Percentiles rank a stretch among this genome's conserved stretches.
Conservation (phyloP, 2,329 filamentous ascomycete species). For the Xylariales sp. region DNA sequence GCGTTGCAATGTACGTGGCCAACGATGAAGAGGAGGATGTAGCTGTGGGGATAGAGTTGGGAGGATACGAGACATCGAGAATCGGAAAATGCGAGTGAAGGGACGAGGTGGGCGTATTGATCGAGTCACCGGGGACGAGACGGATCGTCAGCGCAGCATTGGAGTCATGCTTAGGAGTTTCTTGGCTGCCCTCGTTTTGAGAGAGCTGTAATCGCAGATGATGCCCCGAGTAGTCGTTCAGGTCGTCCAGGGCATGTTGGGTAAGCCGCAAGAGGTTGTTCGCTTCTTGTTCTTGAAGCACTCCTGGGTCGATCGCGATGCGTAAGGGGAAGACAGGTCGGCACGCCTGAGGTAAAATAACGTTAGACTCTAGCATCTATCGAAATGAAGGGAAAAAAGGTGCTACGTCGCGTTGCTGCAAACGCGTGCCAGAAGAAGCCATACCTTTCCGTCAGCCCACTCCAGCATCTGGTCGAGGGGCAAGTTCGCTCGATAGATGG, state of each 20-base stretch:
- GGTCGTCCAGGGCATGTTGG: conserved; percentile 79
- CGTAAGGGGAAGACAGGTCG: conserved; percentile 82
- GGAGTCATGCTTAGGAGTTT: conserved; percentile 26
- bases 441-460: conserved; percentile 87
- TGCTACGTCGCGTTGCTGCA: background rate
- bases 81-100: conserved; percentile 66
- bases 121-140: conserved; percentile 59
- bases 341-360: conserved; percentile 61
- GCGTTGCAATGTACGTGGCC: conserved; percentile 72
- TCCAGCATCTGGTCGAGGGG: conserved; percentile 82
- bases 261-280: conserved; percentile 73
- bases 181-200: too few relatives aligned
- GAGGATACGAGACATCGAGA: conserved; percentile 73
- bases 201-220: conserved; percentile 68
- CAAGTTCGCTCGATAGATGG: conserved; percentile 81
- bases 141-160: conserved; percentile 65
- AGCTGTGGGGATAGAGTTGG: conserved; percentile 61
- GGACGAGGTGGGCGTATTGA: conserved; percentile 45
- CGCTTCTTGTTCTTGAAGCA: conserved; percentile 62
- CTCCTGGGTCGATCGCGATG: conserved; percentile 70
- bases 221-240: conserved; percentile 82
- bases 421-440: background rate
- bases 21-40: conserved; percentile 69
- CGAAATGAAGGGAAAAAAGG: background rate
- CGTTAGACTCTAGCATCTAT: conserved; percentile 5